Base-by-base conservation (phyloP, 108 stramenopile species). In the Nannochloropsis oceanica region DNA sequence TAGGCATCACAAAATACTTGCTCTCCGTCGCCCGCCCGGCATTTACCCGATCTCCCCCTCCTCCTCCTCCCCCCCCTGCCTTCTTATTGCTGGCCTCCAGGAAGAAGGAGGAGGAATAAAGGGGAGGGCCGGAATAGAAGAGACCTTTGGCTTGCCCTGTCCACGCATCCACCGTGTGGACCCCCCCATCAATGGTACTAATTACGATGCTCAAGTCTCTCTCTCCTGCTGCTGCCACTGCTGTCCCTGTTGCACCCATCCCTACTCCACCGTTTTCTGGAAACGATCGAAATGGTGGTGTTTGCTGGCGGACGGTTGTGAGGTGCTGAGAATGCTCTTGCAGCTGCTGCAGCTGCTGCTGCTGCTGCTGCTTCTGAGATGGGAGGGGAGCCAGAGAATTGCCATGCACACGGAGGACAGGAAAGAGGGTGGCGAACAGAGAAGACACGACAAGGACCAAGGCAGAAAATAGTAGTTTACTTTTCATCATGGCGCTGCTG, bases 121-220 rank as follows among this genome's bases (percentile, higher is more conserved):
- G 80, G 13, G 87, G 87, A 25, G 83, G 83, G 44, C 87, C 87
- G 42, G 84, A 84, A 27, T 84, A n/a, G 43, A 85, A 89, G 0
- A 85, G 73, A 25, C 88, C 88, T 12, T 80, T 81, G 13, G 44
- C 27, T 10, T 83, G 44, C 8, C 88, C 88, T 22, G 81, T 86
- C 88, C 88, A 89, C 22, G 88, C 85, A 79, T 89, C 88, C 14
- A 89, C 82, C 10, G 88, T 86, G 59, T 85, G 82, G 42, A 89
- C 85, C 14, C 59, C 44, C n/a, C 88, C 88, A 27, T 86, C 85
- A 13, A 89, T 43, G 50, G 88, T 89, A 43, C 85, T 85, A 8
- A 84, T 85, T 13, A 87, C 83, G 11, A 87, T 79, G 79, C 59
- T 73, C 2, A n/a, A 18, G 9, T 73, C 59, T 10, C 59, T 18